Evolutionary conservation across 2,329 filamentous ascomycete genomes (phyloP), one percentile per base, ranked within the genome.

Genomic region (Aspergillus floridensis): DNA sequence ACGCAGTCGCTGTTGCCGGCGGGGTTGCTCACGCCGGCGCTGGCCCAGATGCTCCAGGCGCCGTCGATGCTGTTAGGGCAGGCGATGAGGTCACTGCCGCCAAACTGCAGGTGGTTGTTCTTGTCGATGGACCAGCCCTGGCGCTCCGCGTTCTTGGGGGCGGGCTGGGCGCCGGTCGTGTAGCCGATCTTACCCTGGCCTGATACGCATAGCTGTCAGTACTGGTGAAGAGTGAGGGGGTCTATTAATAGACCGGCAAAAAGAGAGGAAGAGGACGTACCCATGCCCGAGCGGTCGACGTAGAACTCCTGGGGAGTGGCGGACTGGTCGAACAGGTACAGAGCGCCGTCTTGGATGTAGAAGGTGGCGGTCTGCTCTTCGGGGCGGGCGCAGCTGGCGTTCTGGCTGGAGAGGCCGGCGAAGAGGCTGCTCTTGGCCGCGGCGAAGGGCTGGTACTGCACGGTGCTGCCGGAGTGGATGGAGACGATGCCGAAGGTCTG

Each of bases 221-320:
- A 16, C 12, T 16, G 12, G 10, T 35, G 32, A 12, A 35, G 11
- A 4, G 32, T 4, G 12, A 4, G 11, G 3, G 10, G 3, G 10
- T 35, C 0, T 16, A 35, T 29, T 2, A 7, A 8, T 7, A 29
- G 7, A 8, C 7, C 32, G 14, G 12, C 19, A 4, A 0, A 6
- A 6, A n/a, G 5, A 8, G 11, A 44, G 14, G 22, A 22, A 50
- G 47, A 29, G n/a, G 31, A 66, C 79, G 47, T 80, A 80, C 82
- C 84, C 83, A 86, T 85, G 67, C 83, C 84, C 49, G 82, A 84
- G 49, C 81, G 80, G 70, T 87, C 84, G 46, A 80, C 80, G 63
- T 68, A 86, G 53, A 83, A 59, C 65, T 81, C 72, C 75, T 87
- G 85, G 2, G 74, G 72, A 49, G 73, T 74, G 4, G 72, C 75